Percentiles rank a stretch among this genome's conserved stretches.
phyloP scores from a whole-genome alignment of 306 rosid species.

The Vigna mungo region DNA sequence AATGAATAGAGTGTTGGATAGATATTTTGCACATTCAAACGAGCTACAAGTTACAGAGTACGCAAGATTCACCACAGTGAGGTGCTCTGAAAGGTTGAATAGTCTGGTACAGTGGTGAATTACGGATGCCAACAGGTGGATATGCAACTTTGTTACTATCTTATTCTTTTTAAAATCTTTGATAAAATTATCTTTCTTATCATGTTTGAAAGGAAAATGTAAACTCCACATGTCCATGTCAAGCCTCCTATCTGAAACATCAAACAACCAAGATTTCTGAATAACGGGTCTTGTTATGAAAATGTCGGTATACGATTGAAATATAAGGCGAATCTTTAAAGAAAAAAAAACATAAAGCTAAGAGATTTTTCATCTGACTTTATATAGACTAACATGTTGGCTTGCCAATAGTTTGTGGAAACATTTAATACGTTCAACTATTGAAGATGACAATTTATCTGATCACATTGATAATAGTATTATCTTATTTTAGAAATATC shows the following conservation, averaged over 20 bases:
- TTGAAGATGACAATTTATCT: neutral
- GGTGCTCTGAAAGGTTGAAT: conserved; percentile 23
- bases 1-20: neutral
- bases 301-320: conserved; percentile 15
- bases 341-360: neutral
- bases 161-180: conserved; percentile 8
- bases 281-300: neutral
- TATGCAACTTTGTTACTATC: neutral
- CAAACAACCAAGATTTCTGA: conserved; percentile 2
- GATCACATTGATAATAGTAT: neutral
- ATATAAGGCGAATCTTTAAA: conserved; percentile 3
- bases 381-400: neutral
- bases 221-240: neutral
- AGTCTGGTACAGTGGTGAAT: conserved; percentile 9
- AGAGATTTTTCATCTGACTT: neutral
- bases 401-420: conserved; percentile 8
- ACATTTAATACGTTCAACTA: neutral
- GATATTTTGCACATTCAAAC: neutral
- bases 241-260: neutral
- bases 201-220: neutral
- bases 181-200: conserved; percentile 5
- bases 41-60: conserved; percentile 15
- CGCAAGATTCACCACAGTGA: conserved; percentile 11
- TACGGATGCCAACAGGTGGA: neutral
- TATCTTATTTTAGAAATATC: conserved; percentile 2